Evolutionary conservation across 2,329 filamentous ascomycete species (phyloP).

Genomic region (Monilinia fructicola): DNA sequence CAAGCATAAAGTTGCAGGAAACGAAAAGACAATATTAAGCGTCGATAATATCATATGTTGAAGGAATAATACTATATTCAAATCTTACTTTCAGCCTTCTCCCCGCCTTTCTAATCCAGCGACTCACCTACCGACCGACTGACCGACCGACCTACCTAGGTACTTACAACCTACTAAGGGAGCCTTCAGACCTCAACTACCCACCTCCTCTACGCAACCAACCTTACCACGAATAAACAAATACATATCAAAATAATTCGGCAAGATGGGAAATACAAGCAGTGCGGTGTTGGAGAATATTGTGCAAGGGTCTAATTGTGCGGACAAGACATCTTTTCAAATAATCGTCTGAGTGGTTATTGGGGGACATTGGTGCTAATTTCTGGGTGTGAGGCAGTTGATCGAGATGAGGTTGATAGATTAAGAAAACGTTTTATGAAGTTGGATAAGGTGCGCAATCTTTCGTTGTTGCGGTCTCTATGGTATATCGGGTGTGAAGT

Average conservation of each 20-base stretch:
- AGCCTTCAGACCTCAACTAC: background rate
- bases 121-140: too few relatives aligned
- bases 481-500: background rate
- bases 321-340: slow-evolving; percentile 29
- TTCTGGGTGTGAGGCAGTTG: slow-evolving; percentile 58
- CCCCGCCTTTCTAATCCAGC: slow-evolving; percentile 6
- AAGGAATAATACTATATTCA: background rate
- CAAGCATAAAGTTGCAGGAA: background rate
- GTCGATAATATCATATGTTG: background rate
- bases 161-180: background rate
- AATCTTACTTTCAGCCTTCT: slow-evolving; percentile 6
- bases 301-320: slow-evolving; percentile 96
- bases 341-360: background rate
- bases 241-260: slow-evolving; percentile 22
- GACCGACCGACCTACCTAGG: background rate
- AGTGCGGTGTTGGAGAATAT: slow-evolving; percentile 88
- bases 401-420: slow-evolving; percentile 94
- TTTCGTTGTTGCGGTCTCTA: background rate
- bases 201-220: slow-evolving; percentile 15
- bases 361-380: slow-evolving; percentile 16
- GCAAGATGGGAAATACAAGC: slow-evolving; percentile 65
- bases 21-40: background rate
- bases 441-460: slow-evolving; percentile 77
- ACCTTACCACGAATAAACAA: slow-evolving; percentile 24
- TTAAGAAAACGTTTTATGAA: slow-evolving; percentile 99